Base-by-base conservation (phyloP, 2,329 filamentous ascomycete genomes). In the Ceratocystis ficicola region DNA sequence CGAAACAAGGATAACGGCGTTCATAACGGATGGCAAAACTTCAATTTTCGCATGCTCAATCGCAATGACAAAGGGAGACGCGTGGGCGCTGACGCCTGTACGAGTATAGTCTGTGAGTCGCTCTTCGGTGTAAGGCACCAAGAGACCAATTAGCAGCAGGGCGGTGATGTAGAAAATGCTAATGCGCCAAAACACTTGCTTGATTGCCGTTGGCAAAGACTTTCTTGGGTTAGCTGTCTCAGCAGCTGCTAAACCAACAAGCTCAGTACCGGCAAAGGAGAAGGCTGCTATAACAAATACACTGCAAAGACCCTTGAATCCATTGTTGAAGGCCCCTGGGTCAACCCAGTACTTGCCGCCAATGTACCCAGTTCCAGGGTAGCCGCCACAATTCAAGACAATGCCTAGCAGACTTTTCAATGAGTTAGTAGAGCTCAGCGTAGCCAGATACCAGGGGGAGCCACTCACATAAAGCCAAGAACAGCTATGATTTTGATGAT, bases 111-210 rank as follows among this genome's bases (percentile, higher is more conserved):
- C 79, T 20, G 70, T 72, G 59, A 79, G 80, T 17, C 63, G 60
- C 25, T 67, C 68, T 10, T 79, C 78, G 71, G 83, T 77, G 73
- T 88, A 92, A 0, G 87, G 88, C 0, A 96, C 90, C 2, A 96
- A 79, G 0, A 96, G 80, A 30, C 93, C 90, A 66, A 96, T 85
- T 3, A 96, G 78, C 3, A 85, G 84, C 10, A 96, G 81, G 0
- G 89, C 88, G 44, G 95, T 85, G 62, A 96, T 81, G 76, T 96
- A 96, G 78, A 96, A 96, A 66, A 95, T 80, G 2, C 86, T 85
- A 72, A 96, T 95, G 72, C 92, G 87, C 91, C 92, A 96, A 75
- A 96, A 96, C 25, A 96, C 90, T 74, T 95, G 91, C 77, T 95
- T 95, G 71, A 95, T 85, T 12, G 92, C 92, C 0, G 86, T 90